These are phyloP conservation scores for Coprinopsis marcescibilis DNA, from an alignment of 768 basidiomycete genomes.

Conservation along the genomic window DNA sequence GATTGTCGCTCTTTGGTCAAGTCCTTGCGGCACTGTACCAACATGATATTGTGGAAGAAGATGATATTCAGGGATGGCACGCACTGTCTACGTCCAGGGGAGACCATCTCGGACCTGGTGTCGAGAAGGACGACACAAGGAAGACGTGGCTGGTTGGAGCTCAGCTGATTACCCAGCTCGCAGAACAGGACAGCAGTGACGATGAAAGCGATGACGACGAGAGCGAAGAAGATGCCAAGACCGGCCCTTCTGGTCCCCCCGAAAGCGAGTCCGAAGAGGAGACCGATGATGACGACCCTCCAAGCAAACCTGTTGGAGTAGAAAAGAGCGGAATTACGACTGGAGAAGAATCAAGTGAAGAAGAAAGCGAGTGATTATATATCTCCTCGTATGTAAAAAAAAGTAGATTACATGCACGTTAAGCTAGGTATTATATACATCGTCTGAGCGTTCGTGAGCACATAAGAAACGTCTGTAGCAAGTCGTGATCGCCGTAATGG, in stretches of 20 bases:
- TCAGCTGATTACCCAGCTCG: conserved; percentile 76
- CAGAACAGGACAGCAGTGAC: conserved; percentile 63
- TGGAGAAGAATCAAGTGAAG: conserved; percentile 11
- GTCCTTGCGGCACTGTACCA: conserved; percentile 86
- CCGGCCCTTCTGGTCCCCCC: no score
- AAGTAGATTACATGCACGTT: neutral
- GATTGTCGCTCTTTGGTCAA: conserved; percentile 73
- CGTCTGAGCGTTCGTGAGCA: neutral
- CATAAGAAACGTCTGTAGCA: neutral
- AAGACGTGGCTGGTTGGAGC: conserved; percentile 68
- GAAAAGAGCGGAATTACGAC: no score
- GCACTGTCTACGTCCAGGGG: conserved; percentile 48
- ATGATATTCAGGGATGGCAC: conserved; percentile 89
- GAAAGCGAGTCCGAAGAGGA: no score
- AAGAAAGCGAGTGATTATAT: conserved; percentile 11
- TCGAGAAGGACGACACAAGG: conserved; percentile 47
- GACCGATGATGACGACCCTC: conserved; percentile 10
- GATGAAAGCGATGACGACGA: conserved; percentile 20
- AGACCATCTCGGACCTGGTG: conserved; percentile 34
- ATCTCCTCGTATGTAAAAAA: neutral
- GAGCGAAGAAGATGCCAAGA: conserved; percentile 10
- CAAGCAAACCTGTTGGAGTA: no score
- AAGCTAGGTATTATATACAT: neutral
- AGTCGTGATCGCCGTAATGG: neutral
- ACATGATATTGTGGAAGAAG: conserved; percentile 86